Conservation (phyloP, 1,139 yeast genomes). For the Suhomyces anneliseae region DNA sequence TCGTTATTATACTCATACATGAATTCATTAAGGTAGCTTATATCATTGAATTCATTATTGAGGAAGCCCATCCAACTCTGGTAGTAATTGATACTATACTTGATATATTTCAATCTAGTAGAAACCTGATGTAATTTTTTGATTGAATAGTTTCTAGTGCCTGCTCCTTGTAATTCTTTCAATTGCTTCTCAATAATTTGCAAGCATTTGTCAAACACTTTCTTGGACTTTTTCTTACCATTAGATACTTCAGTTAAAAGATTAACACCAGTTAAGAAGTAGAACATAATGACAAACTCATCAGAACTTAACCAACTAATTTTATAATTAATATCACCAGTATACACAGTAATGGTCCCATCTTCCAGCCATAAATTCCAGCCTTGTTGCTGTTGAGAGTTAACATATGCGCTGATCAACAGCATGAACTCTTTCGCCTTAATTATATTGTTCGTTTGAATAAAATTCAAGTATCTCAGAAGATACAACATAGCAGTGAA, state of each 20-base stretch:
- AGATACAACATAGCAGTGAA: conserved; percentile 29
- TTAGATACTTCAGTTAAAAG: conserved; percentile 33
- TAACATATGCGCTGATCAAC: conserved; percentile 27
- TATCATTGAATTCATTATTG: conserved; percentile 25
- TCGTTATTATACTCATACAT: conserved; percentile 32
- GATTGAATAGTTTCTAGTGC: conserved; percentile 17
- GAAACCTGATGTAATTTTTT: conserved; percentile 20
- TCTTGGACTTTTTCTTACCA: conserved; percentile 31
- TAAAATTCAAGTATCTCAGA: conserved; percentile 21
- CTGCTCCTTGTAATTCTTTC: conserved; percentile 12
- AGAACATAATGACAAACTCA: conserved; percentile 42
- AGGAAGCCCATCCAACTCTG: conserved; percentile 35
- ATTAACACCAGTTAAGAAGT: conserved; percentile 41
- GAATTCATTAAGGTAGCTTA: conserved; percentile 31
- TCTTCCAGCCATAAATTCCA: conserved; percentile 29
- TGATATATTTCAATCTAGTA: conserved; percentile 25
- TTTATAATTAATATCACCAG: conserved; percentile 13
- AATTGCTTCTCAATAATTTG: conserved; percentile 30
- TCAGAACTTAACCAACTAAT: conserved; percentile 42
- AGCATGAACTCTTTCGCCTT: conserved; percentile 23
- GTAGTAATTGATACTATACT: conserved; percentile 30
- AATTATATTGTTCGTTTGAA: conserved; percentile 26
- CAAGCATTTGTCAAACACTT: conserved; percentile 37
- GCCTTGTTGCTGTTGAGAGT: conserved; percentile 17
- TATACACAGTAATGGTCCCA: conserved; percentile 22